phyloP scores from a whole-genome alignment of 2,329 filamentous ascomycete species.

The Botrytis sinoallii region DNA sequence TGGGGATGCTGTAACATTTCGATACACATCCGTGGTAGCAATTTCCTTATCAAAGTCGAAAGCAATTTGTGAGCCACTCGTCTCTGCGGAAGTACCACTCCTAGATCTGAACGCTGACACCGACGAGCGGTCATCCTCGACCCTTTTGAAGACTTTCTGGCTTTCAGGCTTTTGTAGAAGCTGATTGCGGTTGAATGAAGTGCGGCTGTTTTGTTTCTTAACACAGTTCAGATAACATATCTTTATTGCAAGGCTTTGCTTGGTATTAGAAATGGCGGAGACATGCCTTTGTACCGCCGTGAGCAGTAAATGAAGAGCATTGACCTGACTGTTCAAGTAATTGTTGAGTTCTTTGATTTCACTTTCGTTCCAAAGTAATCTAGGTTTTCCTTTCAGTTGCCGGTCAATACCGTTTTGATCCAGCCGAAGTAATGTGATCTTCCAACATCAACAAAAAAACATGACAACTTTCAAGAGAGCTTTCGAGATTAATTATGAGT shows the following conservation, averaged over 20 bases:
- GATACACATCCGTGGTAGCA: background rate
- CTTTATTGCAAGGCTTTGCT: background rate
- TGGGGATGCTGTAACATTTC: background rate
- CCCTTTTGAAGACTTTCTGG: background rate
- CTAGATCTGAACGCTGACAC: background rate
- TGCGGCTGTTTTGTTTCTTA: slow-evolving; percentile 1
- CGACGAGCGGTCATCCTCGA: background rate
- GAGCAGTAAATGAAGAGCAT: slow-evolving; percentile 4
- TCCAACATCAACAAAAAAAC: background rate
- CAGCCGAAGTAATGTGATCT: background rate
- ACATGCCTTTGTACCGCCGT: background rate
- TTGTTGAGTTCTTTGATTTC: background rate
- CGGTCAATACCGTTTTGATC: background rate
- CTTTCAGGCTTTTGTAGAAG: background rate
- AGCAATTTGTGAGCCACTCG: background rate
- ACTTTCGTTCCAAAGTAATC: background rate
- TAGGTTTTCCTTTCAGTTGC: background rate
- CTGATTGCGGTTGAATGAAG: background rate
- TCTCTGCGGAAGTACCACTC: background rate
- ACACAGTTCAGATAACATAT: background rate
- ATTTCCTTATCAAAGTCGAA: slow-evolving; percentile 13
- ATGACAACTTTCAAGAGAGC: background rate
- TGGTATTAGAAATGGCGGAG: background rate
- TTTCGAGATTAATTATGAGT: background rate
- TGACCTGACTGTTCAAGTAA: background rate